Evolutionary conservation across 2,329 filamentous ascomycete genomes (phyloP), one percentile per base, ranked within the genome.

Genomic region (Fusarium avenaceum): DNA sequence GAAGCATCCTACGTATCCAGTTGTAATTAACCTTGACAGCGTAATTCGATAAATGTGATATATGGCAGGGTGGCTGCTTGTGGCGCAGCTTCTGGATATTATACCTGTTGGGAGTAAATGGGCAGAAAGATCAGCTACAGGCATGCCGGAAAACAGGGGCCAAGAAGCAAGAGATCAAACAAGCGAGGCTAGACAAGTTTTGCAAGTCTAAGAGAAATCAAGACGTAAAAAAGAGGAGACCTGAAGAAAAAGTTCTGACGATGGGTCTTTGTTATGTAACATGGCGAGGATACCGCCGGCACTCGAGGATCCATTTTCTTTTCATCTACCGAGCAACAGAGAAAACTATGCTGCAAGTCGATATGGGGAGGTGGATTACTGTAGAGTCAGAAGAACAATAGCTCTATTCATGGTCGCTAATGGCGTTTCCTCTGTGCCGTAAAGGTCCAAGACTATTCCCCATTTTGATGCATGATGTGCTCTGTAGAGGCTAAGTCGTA

Each of bases 181-280:
- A 26, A 26, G 26, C 26, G 45, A 47, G 15, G 9, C 6, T 49
- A 55, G n/a, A 14, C 57, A 58, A 45, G 38, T 22, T 5, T n/a
- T 39, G 14, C 56, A 51, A 54, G 45, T 17, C 24, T 32, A 59
- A 46, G 28, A 50, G 50, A 46, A 65, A 54, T 45, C 26, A 57
- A 54, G 52, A 46, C 62, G 69, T 56, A 69, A 57, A 68, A 67
- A 68, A 69, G 68, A 68, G 65, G 68, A 63, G 54, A 50, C 43
- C 22, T 26, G 52, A 43, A 22, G 26, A 42, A 28, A 53, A 26
- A 57, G 48, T 54, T 42, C 50, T 49, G 38, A 49, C 63, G 53
- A 70, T 70, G 61, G 70, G n/a, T 44, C 49, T 30, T 61, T 49
- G 39, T 53, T 58, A 63, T 54, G 48, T 65, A 63, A 62, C 24